phyloP scores from a whole-genome alignment of 1,284 basidiomycete genomes.

The Chalciporus sp. region DNA sequence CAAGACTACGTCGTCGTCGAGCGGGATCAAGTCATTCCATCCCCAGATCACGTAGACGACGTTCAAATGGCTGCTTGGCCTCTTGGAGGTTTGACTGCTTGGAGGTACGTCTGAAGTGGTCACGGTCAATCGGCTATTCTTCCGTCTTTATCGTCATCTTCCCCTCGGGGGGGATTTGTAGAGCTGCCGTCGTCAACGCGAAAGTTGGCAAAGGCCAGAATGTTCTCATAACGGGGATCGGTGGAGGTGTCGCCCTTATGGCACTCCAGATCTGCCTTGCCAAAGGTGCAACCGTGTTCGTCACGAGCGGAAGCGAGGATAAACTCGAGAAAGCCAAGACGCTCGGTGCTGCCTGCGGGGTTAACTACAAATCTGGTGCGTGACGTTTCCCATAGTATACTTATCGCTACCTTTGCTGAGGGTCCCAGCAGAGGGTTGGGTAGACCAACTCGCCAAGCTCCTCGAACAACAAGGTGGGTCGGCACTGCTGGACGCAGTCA shows the following conservation, averaged over 20 bases:
- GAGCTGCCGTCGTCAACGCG: conserved; percentile 74
- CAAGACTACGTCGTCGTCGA: conserved; percentile 66
- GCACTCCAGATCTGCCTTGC: conserved; percentile 80
- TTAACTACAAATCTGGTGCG: conserved; percentile 71
- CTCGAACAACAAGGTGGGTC: conserved; percentile 42
- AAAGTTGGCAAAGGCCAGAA: conserved; percentile 66
- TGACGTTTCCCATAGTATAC: conserved; percentile 3
- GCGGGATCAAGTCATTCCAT: conserved; percentile 65
- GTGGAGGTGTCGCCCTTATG: conserved; percentile 82
- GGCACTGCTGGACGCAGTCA: conserved; percentile 63
- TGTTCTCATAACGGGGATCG: conserved; percentile 78
- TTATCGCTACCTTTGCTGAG: neutral
- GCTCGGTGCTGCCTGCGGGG: conserved; percentile 80
- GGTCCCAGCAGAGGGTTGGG: conserved; percentile 61
- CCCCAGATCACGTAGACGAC: conserved; percentile 72
- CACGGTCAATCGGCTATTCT: neutral
- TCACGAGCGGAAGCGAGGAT: conserved; percentile 73
- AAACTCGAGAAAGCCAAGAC: conserved; percentile 71
- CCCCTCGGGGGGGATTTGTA: conserved; percentile 28
- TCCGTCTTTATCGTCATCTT: neutral
- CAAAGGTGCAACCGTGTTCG: conserved; percentile 78
- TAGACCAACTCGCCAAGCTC: conserved; percentile 51
- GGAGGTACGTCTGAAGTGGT: conserved; percentile 64
- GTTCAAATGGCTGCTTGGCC: conserved; percentile 78
- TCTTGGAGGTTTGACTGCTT: conserved; percentile 78